Percentiles rank a stretch among this genome's conserved stretches.
Conservation (phyloP, 164 flowering plant genomes). For the Kalanchoe fedtschenkoi region DNA sequence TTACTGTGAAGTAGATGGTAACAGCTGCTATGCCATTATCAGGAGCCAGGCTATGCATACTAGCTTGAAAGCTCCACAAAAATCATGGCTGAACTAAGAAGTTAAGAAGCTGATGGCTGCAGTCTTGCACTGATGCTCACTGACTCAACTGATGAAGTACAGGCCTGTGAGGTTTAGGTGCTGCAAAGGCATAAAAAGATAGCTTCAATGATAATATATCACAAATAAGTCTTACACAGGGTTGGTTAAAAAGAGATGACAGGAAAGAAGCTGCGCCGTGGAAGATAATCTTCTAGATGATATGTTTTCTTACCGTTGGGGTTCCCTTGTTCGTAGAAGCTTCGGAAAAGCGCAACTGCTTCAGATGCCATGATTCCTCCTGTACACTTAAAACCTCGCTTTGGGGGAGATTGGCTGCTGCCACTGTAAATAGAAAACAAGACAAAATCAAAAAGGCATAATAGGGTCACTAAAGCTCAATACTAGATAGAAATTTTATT, state of each 20-base stretch:
- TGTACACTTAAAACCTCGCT: slow-evolving; percentile 51
- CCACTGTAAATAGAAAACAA: slow-evolving; percentile 8
- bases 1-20: too few relatives aligned
- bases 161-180: slow-evolving; percentile 6
- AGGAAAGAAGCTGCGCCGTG: neutral
- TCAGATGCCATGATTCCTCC: slow-evolving; percentile 89
- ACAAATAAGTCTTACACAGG: too few relatives aligned
- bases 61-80: too few relatives aligned
- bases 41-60: too few relatives aligned
- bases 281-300: neutral
- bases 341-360: slow-evolving; percentile 66
- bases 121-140: neutral
- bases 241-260: neutral
- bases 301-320: slow-evolving; percentile 40
- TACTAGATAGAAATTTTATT: neutral
- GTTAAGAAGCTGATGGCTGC: too few relatives aligned
- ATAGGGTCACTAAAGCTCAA: neutral
- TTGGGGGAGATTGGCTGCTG: slow-evolving; percentile 17
- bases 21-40: too few relatives aligned
- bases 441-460: neutral
- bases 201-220: neutral
- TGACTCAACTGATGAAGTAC: neutral
- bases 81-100: too few relatives aligned
- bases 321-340: slow-evolving; percentile 85
- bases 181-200: neutral